phyloP scores from a whole-genome alignment of 257 asterid genomes.

The Scutellaria galericulata region DNA sequence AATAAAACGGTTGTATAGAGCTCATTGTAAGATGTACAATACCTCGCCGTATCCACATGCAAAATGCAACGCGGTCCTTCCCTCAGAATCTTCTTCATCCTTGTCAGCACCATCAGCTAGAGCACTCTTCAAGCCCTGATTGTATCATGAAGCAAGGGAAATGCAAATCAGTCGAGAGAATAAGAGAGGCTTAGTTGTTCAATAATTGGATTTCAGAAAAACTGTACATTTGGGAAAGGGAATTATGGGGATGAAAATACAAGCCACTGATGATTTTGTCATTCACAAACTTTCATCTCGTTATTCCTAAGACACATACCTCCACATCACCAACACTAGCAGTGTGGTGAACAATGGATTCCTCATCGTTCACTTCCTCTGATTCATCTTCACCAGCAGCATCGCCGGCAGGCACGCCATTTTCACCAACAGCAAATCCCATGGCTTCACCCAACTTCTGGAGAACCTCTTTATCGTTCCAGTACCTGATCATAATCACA shows the following conservation, averaged over 20 bases:
- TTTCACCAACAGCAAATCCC: slow-evolving; percentile 65
- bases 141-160: slow-evolving; percentile 23
- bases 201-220: slow-evolving; percentile 16
- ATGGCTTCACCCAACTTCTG: slow-evolving; percentile 71
- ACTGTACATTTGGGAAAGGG: not conserved
- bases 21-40: slow-evolving; percentile 8
- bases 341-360: slow-evolving; percentile 85
- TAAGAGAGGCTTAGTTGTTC: not conserved
- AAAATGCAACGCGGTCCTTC: slow-evolving; percentile 99
- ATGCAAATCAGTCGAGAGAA: not conserved
- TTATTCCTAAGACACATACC: slow-evolving; percentile 46
- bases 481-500: slow-evolving; percentile 45
- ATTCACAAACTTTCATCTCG: not conserved
- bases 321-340: slow-evolving; percentile 91
- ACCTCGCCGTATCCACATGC: slow-evolving; percentile 99
- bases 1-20: not conserved
- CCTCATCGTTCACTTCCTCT: slow-evolving; percentile 88
- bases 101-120: slow-evolving; percentile 87
- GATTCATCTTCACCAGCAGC: slow-evolving; percentile 68
- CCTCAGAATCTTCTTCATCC: slow-evolving; percentile 98
- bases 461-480: slow-evolving; percentile 69
- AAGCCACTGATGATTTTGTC: not conserved
- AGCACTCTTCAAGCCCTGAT: slow-evolving; percentile 82
- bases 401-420: slow-evolving; percentile 48
- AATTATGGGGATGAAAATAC: not conserved